Conservation (phyloP, 2,329 filamentous ascomycete genomes). For the Hypoxylon sp. region DNA sequence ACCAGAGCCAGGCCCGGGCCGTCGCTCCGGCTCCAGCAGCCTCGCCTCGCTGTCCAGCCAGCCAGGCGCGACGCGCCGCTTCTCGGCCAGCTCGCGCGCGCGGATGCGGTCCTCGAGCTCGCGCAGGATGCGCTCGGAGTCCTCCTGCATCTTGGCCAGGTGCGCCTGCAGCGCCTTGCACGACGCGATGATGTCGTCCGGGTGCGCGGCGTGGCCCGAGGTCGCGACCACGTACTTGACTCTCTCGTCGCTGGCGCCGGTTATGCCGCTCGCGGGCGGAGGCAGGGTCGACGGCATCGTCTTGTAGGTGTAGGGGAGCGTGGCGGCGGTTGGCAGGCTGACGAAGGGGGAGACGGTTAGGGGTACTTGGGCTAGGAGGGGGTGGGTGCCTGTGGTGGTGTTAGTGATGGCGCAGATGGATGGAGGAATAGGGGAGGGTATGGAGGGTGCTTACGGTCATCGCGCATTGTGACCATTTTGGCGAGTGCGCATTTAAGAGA, state of each 20-base stretch:
- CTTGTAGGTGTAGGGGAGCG: slow-evolving; percentile 96
- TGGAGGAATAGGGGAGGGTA: slow-evolving; percentile 15
- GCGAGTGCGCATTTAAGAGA: neutral
- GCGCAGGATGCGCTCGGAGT: slow-evolving; percentile 76
- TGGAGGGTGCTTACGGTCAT: slow-evolving; percentile 54
- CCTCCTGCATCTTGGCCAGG: slow-evolving; percentile 76
- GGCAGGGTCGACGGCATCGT: slow-evolving; percentile 89
- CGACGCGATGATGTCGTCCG: slow-evolving; percentile 85
- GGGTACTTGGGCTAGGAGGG: slow-evolving; percentile 90
- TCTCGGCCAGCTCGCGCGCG: slow-evolving; percentile 81
- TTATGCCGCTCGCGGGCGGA: slow-evolving; percentile 73
- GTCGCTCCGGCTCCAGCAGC: slow-evolving; percentile 77
- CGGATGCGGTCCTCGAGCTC: slow-evolving; percentile 78
- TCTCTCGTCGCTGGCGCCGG: slow-evolving; percentile 61
- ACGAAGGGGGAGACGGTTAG: slow-evolving; percentile 96
- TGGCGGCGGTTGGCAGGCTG: slow-evolving; percentile 88
- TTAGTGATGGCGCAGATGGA: slow-evolving; percentile 9
- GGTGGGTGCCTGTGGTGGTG: slow-evolving; percentile 77
- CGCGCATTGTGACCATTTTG: slow-evolving; percentile 56
- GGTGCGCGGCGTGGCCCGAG: slow-evolving; percentile 86
- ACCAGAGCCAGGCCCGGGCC: slow-evolving; percentile 45
- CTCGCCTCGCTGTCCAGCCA: slow-evolving; percentile 83
- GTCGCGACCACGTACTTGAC: slow-evolving; percentile 82
- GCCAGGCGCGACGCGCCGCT: slow-evolving; percentile 82
- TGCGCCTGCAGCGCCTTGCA: slow-evolving; percentile 85